Percentiles rank a stretch among this genome's conserved stretches.
Evolutionary conservation across 306 rosid genomes (phyloP).

Genomic region (Sechiopsis laciniata): DNA sequence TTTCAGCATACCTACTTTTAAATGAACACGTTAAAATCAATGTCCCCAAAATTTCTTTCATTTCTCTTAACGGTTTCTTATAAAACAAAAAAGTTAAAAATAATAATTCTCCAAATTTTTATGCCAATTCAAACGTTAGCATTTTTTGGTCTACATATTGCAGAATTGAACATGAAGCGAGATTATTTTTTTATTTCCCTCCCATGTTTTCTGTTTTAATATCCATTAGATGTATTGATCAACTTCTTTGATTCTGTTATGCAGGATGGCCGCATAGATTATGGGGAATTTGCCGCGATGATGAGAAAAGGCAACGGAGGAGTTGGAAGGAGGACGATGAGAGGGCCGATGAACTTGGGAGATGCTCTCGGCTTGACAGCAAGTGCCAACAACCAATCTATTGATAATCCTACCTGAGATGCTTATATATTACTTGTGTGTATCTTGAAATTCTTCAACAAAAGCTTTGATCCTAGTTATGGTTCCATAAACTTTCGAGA

Average conservation of each 20-base stretch:
- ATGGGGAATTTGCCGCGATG: slow-evolving; percentile 46
- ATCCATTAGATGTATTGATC: background rate
- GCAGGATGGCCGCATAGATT: slow-evolving; percentile 47
- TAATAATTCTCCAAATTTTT: background rate
- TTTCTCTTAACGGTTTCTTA: background rate
- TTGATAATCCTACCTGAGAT: slow-evolving; percentile 16
- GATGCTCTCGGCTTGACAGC: slow-evolving; percentile 34
- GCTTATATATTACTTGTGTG: slow-evolving; percentile 9
- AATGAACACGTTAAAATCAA: background rate
- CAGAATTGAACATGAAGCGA: background rate
- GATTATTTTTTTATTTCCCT: background rate
- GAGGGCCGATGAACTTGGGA: slow-evolving; percentile 34
- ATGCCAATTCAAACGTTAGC: background rate
- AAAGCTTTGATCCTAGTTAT: slow-evolving; percentile 11
- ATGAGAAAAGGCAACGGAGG: slow-evolving; percentile 51
- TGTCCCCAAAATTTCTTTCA: background rate
- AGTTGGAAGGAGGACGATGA: slow-evolving; percentile 44
- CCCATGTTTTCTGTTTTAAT: background rate
- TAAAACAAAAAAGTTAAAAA: too few species aligned
- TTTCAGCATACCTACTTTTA: background rate
- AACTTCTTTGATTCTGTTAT: background rate
- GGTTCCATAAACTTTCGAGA: background rate
- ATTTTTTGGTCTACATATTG: background rate
- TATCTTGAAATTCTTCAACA: slow-evolving; percentile 3
- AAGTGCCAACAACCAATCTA: slow-evolving; percentile 19